Base-by-base conservation (phyloP, 1,139 yeast genomes). In the Suhomyces yuchorum region DNA sequence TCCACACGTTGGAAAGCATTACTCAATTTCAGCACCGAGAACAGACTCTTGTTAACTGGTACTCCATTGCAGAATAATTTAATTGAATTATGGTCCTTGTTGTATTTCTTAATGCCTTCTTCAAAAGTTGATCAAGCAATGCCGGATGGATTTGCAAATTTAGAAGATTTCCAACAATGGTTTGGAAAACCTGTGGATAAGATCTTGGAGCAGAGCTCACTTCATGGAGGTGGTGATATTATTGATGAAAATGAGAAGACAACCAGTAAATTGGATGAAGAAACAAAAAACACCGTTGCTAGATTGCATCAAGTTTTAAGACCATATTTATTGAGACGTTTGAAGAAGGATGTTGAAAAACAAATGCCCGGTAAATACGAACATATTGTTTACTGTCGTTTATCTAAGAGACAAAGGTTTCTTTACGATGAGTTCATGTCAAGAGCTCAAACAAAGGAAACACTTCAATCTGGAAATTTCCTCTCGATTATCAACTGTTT, bases 351-450 rank as follows among this genome's bases (percentile, higher is more conserved):
- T 66, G 99, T 95, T 12, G 99, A 95, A 60, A 90, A 93, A 64
- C 99, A 95, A 67, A 93, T 95, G 99, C 99, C 99, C 1, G 97
- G 89, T 1, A 95, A 95, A 63, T 88, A 90, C 65, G 99, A 95
- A 64, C 99, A 95, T 66, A 84, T 95, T 51, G 84, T 95, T 7
- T 90, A 88, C 61, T 95, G 99, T 70, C 81, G 96, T 33, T 71
- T 95, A 45, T 92, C 98, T 1, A 91, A 93, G 59, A 81, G 99
- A 55, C 99, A 95, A 62, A 73, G 99, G 48, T 89, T 81, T 58
- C 70, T 95, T 46, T 95, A 95, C 60, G 99, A 95, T 66, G 99
- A 95, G 66, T 95, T 95, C 61, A 90, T 95, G 96, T 87, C 97
- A 1, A 77, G 99, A 53, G 96, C 99, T 7, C 95, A 92, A 60